phyloP scores from a whole-genome alignment of 2,329 filamentous ascomycete genomes.

The Coniochaeta prunicola region DNA sequence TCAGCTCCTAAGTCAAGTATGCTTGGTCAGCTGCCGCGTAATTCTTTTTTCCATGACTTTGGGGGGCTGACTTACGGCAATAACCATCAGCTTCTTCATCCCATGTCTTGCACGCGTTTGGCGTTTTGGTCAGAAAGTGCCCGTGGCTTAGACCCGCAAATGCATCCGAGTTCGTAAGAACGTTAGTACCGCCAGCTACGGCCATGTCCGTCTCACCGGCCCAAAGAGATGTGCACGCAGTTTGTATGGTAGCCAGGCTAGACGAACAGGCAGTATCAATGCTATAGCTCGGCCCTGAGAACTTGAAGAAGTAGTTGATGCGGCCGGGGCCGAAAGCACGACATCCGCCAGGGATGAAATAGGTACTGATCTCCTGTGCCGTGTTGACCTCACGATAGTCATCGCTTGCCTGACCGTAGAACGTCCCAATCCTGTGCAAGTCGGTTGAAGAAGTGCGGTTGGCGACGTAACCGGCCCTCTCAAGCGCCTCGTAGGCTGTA shows the following conservation, averaged over 20 bases:
- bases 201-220: slow-evolving; percentile 59
- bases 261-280: slow-evolving; percentile 34
- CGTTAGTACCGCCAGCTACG: slow-evolving; percentile 57
- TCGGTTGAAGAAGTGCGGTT: slow-evolving; percentile 61
- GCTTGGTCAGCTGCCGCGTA: neutral
- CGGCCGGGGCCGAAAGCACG: slow-evolving; percentile 45
- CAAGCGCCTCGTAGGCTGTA: slow-evolving; percentile 73
- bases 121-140: slow-evolving; percentile 51
- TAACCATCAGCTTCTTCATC: slow-evolving; percentile 49
- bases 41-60: neutral
- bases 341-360: slow-evolving; percentile 42
- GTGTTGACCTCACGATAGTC: slow-evolving; percentile 74
- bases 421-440: slow-evolving; percentile 54
- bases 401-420: slow-evolving; percentile 70
- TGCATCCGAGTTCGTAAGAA: slow-evolving; percentile 59
- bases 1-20: slow-evolving; percentile 24
- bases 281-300: slow-evolving; percentile 28
- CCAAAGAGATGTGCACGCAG: slow-evolving; percentile 57
- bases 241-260: slow-evolving; percentile 25
- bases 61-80: neutral
- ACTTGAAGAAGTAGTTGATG: slow-evolving; percentile 36
- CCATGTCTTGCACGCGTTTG: slow-evolving; percentile 40
- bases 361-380: slow-evolving; percentile 56
- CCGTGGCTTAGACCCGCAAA: slow-evolving; percentile 56
- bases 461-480: slow-evolving; percentile 65